phyloP scores from a whole-genome alignment of 805 yeast genomes.

The Tetrapisispora nanseiensis region DNA sequence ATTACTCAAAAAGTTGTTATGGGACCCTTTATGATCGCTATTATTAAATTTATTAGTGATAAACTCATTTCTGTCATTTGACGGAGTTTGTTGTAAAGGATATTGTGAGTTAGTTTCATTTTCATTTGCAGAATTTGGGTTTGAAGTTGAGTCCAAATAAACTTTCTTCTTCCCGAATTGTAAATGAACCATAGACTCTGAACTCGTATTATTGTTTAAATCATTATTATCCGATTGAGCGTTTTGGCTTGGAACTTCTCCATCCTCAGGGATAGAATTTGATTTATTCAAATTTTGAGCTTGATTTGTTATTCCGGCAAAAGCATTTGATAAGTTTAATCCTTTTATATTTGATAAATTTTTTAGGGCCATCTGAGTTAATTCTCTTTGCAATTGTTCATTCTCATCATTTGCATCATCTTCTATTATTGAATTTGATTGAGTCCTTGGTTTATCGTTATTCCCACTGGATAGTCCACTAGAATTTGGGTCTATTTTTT shows the following conservation, averaged over 20 bases:
- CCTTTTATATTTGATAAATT: conserved; percentile 27
- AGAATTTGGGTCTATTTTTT: background rate
- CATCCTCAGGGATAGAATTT: background rate
- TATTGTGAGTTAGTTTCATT: background rate
- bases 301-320: conserved; percentile 1
- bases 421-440: background rate
- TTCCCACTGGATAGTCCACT: background rate
- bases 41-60: background rate
- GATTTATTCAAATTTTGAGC: background rate
- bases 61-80: background rate
- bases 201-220: conserved; percentile 3
- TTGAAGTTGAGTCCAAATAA: conserved; percentile 19
- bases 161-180: conserved; percentile 26
- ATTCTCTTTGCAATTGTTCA: conserved; percentile 24
- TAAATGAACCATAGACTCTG: conserved; percentile 17
- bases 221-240: background rate
- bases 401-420: conserved; percentile 23
- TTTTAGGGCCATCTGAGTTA: conserved; percentile 34
- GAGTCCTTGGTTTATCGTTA: background rate
- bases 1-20: too few species aligned
- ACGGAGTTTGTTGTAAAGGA: conserved; percentile 3
- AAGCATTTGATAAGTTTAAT: background rate
- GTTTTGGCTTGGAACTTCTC: background rate
- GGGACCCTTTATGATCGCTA: too few species aligned
- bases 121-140: background rate